Evolutionary conservation across 805 yeast species (phyloP), one percentile per base, ranked within the genome.

Genomic region (Sugiyamaella floridensis): DNA sequence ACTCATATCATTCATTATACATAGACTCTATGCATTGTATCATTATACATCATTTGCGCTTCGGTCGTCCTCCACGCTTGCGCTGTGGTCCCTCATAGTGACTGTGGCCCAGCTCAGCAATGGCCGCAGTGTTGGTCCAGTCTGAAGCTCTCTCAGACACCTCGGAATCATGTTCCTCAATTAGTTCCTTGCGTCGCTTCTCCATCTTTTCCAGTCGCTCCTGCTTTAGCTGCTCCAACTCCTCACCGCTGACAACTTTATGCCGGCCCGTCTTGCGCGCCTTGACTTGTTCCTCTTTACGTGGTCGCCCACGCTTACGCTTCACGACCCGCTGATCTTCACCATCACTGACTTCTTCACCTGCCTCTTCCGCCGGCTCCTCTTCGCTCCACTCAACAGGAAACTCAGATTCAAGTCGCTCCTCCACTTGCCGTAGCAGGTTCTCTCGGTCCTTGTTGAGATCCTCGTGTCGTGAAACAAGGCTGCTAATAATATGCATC

Each of bases 401-500:
- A 19, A 53, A 41, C 50, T 55, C 52, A 26, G 58, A 61, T 49
- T 34, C 54, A 45, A 54, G 54, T 52, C 37, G 52, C 49, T 49
- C 63, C 42, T 50, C 59, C 48, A 53, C 61, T 45, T 56, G 59
- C 14, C 40, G 49, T 34, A 43, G 15, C 55, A 60, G 15, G 58
- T 34, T 62, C 45, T 51, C 57, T 50, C 51, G 54, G 53, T 57
- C 58, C 8, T 56, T 52, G 43, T 58, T 44, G 43, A 47, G 47
- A 8, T 58, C 58, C 47, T 70, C 71, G 2, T 62, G 71, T 54
- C 95, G 75, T 0, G 87, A 77, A 10, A 66, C 71, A 58, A 86
- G 78, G 59, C 89, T 79, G 11, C 74, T 67, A 34, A 65, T 64
- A 20, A 86, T 74, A 15, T 77, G 75, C 10, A 79, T 84, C 56